Percentiles rank a stretch among this genome's conserved stretches.
phyloP scores from a whole-genome alignment of 345 rosid species.

The Eucalyptus regnans region DNA sequence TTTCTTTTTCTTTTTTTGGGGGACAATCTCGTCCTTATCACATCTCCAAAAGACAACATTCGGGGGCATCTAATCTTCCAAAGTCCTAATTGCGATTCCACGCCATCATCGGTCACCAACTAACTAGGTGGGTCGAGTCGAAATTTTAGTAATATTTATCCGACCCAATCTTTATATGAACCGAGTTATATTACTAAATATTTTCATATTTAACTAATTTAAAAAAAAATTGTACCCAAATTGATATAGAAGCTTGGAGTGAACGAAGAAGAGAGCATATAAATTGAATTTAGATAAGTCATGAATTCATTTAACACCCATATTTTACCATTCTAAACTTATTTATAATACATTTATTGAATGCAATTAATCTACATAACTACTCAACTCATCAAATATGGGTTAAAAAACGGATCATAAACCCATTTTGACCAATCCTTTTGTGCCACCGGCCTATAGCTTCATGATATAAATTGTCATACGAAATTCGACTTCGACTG shows the following conservation, averaged over 20 bases:
- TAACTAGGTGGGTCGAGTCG: too few relatives aligned
- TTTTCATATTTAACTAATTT: too few relatives aligned
- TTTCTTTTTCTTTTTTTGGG: too few relatives aligned
- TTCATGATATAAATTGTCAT: fast-evolving
- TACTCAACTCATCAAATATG: fast-evolving
- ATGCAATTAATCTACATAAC: background rate
- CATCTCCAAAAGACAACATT: background rate
- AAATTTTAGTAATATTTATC: too few relatives aligned
- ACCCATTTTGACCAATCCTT: background rate
- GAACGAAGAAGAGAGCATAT: background rate
- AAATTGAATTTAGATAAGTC: background rate
- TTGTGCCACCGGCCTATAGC: background rate
- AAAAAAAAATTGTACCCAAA: fast-evolving
- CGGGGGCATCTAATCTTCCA: background rate
- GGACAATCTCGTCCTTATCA: background rate
- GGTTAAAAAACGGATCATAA: background rate
- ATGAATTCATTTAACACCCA: fast-evolving
- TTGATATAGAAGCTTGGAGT: too few relatives aligned
- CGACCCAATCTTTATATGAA: fast-evolving
- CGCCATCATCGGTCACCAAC: background rate
- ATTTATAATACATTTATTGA: background rate
- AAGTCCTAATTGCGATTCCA: background rate
- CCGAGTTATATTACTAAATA: background rate
- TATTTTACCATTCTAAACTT: fast-evolving
- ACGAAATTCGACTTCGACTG: fast-evolving